Evolutionary conservation across 331 rosid genomes (phyloP).

Genomic region (Acacia concinna): DNA sequence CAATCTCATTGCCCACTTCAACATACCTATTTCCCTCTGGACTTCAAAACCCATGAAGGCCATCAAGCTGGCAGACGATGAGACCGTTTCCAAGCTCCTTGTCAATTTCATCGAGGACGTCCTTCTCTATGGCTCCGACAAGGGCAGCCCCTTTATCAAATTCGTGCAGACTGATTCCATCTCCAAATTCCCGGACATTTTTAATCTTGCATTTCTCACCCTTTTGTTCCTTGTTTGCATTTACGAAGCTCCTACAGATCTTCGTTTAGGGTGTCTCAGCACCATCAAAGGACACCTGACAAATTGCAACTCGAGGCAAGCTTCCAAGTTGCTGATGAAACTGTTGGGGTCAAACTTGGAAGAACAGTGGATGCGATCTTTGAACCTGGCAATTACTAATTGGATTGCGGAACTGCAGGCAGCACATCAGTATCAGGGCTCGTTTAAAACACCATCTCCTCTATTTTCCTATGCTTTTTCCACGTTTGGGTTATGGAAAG

Average conservation of each 20-base stretch:
- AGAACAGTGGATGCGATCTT: conserved; percentile 87
- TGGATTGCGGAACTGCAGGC: conserved; percentile 65
- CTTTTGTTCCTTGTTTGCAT: conserved; percentile 72
- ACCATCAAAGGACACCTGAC: conserved; percentile 52
- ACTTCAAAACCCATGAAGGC: conserved; percentile 54
- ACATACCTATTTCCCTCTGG: conserved; percentile 70
- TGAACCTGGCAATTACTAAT: conserved; percentile 76
- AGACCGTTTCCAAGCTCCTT: conserved; percentile 50
- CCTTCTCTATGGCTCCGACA: conserved; percentile 63
- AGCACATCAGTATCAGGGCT: background rate
- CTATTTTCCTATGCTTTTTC: conserved; percentile 65
- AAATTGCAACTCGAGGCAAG: conserved; percentile 47
- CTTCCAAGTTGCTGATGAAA: conserved; percentile 63
- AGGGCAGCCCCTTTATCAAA: conserved; percentile 39
- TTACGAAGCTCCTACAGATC: conserved; percentile 66
- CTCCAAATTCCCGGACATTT: conserved; percentile 51
- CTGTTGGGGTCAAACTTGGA: conserved; percentile 77
- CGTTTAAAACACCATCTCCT: conserved; percentile 61
- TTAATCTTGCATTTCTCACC: conserved; percentile 62
- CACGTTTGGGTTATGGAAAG: conserved; percentile 71
- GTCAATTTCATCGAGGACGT: conserved; percentile 59
- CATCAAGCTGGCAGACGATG: conserved; percentile 36
- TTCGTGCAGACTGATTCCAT: conserved; percentile 46
- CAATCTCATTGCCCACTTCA: conserved; percentile 48
- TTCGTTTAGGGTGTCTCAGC: conserved; percentile 52